Evolutionary conservation across 2,329 filamentous ascomycete genomes (phyloP).

Genomic region (Bertia moriformis): DNA sequence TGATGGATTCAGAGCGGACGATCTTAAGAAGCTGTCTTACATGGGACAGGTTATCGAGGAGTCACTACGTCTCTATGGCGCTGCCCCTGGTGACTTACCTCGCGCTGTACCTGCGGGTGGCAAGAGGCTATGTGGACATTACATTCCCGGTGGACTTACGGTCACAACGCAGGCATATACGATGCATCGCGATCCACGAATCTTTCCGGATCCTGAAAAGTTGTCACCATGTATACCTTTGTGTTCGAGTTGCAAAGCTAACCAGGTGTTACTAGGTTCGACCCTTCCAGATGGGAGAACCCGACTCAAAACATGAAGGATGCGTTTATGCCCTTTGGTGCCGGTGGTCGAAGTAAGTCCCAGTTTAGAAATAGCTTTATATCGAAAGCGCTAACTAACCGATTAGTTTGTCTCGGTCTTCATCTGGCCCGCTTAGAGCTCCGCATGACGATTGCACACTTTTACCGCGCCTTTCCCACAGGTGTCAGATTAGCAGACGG

Average conservation of each 20-base stretch:
- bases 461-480: slow-evolving; percentile 13
- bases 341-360: slow-evolving; percentile 8
- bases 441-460: background rate
- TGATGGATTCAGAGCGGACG: slow-evolving; percentile 7
- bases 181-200: slow-evolving; percentile 17
- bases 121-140: slow-evolving; percentile 11
- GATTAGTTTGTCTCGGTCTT: background rate
- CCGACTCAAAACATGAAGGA: slow-evolving; percentile 11
- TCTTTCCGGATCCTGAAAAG: slow-evolving; percentile 15
- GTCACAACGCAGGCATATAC: slow-evolving; percentile 20
- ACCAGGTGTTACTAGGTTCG: slow-evolving; percentile 12
- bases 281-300: slow-evolving; percentile 10
- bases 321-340: slow-evolving; percentile 12
- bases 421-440: background rate
- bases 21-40: slow-evolving; percentile 12
- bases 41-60: slow-evolving; percentile 18
- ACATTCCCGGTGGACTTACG: slow-evolving; percentile 14
- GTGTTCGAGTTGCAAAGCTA: background rate
- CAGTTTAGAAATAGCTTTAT: background rate
- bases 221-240: background rate
- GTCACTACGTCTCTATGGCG: slow-evolving; percentile 15
- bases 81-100: slow-evolving; percentile 14
- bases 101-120: slow-evolving; percentile 12
- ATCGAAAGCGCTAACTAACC: background rate
- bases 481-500: slow-evolving; percentile 12